Evolutionary conservation across 768 basidiomycete species (phyloP).

Genomic region (Favolaschia claudopus): DNA sequence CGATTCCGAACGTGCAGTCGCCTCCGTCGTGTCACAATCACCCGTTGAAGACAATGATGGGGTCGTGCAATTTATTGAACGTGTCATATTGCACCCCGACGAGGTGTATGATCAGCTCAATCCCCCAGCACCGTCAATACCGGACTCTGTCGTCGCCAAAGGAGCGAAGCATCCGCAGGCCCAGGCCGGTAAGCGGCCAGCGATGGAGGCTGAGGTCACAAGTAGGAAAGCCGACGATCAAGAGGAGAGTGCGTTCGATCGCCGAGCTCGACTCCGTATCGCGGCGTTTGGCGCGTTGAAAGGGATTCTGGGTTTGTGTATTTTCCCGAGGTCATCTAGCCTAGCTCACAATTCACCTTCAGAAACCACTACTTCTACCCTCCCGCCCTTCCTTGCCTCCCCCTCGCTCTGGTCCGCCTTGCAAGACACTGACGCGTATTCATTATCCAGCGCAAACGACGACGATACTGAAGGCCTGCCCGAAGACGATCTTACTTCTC

Average conservation of each 20-base stretch:
- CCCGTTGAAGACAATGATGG: constrained; percentile 31
- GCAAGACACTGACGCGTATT: constrained; percentile 49
- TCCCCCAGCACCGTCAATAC: constrained; percentile 62
- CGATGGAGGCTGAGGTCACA: background rate
- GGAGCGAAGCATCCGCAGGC: no score
- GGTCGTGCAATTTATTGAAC: constrained; percentile 56
- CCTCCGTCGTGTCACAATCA: constrained; percentile 44
- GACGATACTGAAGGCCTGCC: constrained; percentile 21
- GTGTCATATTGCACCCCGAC: constrained; percentile 66
- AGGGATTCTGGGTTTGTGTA: constrained; percentile 66
- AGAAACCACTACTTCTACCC: constrained; percentile 25
- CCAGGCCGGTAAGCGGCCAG: constrained; percentile 19
- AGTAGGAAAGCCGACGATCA: constrained; percentile 62
- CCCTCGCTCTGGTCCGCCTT: constrained; percentile 68
- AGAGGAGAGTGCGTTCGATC: constrained; percentile 75
- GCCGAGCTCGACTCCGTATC: constrained; percentile 72
- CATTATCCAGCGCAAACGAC: constrained; percentile 39
- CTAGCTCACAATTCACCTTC: background rate
- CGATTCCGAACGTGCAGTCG: constrained; percentile 74
- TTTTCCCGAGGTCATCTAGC: background rate
- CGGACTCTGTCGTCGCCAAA: no score
- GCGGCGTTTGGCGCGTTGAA: constrained; percentile 70
- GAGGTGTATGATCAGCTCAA: constrained; percentile 68
- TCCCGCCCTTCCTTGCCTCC: constrained; percentile 49
- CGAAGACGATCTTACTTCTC: no score